Conservation (phyloP, 495 filamentous ascomycete genomes). For the Penicillium manginii region DNA sequence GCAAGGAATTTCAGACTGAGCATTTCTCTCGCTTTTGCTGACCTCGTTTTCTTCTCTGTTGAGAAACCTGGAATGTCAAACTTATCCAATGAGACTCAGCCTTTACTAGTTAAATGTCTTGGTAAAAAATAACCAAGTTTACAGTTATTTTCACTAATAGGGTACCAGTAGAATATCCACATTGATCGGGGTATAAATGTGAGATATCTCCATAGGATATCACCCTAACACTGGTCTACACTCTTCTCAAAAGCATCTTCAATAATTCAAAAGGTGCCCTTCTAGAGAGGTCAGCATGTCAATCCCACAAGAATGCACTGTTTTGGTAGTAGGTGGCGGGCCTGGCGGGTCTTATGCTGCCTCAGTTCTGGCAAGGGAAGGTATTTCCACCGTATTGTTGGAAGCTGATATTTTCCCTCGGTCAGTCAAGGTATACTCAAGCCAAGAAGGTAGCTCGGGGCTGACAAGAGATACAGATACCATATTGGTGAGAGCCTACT, state of each 20-base stretch:
- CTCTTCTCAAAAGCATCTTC: neutral
- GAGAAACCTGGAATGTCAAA: neutral
- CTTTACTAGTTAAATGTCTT: neutral
- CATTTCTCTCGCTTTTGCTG: too few species aligned
- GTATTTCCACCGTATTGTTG: slow-evolving; percentile 42
- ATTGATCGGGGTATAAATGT: neutral
- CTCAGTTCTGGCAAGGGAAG: slow-evolving; percentile 47
- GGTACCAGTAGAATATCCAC: neutral
- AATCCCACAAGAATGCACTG: slow-evolving; percentile 41
- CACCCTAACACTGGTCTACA: neutral
- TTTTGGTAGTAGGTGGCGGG: slow-evolving; percentile 53
- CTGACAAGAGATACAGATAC: slow-evolving; percentile 10
- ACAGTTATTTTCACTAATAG: neutral
- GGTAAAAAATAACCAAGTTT: neutral
- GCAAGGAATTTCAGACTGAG: neutral
- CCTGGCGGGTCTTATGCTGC: slow-evolving; percentile 53
- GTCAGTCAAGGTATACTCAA: slow-evolving; percentile 20
- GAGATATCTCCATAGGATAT: neutral
- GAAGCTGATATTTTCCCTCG: slow-evolving; percentile 52
- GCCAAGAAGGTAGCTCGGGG: neutral
- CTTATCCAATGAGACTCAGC: neutral
- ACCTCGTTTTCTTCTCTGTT: too few species aligned
- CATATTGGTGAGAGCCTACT: slow-evolving; percentile 49
- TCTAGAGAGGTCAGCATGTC: neutral
- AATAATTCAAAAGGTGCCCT: neutral